Conservation (phyloP, 2,329 filamentous ascomycete genomes). For the Lecanicillium sp. region DNA sequence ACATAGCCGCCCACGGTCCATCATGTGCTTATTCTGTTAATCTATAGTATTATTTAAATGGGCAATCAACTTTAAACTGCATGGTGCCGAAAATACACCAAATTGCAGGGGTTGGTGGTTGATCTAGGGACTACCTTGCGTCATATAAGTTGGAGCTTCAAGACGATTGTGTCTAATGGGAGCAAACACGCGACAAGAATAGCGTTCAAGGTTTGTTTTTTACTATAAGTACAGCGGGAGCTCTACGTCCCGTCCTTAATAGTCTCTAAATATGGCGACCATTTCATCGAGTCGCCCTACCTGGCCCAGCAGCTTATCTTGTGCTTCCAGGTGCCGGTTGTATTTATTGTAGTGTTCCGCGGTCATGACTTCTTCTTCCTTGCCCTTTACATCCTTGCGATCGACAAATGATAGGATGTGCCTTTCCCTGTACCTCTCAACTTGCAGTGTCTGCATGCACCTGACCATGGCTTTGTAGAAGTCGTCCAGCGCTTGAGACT, state of each 20-base stretch:
- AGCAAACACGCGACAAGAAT: too few species aligned
- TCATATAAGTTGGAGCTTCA: too few species aligned
- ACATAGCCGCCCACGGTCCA: too few species aligned
- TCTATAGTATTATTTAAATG: too few species aligned
- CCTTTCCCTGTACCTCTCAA: slow-evolving; percentile 64
- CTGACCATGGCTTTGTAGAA: slow-evolving; percentile 87
- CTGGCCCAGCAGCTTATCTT: slow-evolving; percentile 70
- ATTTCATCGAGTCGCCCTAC: slow-evolving; percentile 76
- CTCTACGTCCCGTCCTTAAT: slow-evolving; percentile 30
- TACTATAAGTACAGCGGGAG: slow-evolving; percentile 2
- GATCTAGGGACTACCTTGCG: too few species aligned
- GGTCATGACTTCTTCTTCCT: slow-evolving; percentile 73
- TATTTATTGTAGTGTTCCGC: slow-evolving; percentile 63
- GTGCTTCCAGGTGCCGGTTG: slow-evolving; percentile 51
- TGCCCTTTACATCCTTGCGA: slow-evolving; percentile 76
- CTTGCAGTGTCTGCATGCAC: slow-evolving; percentile 69
- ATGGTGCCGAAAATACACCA: too few species aligned
- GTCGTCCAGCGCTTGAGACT: slow-evolving; percentile 65
- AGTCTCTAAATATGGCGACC: slow-evolving; percentile 76
- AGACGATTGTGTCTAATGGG: too few species aligned
- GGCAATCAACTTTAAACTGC: too few species aligned
- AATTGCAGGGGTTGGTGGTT: too few species aligned
- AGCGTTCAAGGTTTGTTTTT: too few species aligned
- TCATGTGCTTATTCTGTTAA: too few species aligned
- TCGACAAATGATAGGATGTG: slow-evolving; percentile 74